Evolutionary conservation across 306 rosid genomes (phyloP).

Genomic region (Cucurbita ficifolia): DNA sequence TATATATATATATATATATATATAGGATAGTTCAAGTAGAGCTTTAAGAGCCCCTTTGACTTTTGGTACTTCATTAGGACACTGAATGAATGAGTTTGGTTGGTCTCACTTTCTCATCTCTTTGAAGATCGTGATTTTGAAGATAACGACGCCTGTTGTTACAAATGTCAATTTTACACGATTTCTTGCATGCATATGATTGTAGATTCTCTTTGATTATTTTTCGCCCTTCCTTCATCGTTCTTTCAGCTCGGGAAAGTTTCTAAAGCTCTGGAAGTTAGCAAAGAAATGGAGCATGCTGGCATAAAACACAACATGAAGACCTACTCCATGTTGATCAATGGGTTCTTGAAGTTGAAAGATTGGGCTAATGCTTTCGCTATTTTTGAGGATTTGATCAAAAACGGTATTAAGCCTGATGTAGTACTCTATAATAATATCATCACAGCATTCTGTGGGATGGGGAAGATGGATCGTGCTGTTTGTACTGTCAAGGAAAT

Average conservation of each 20-base stretch:
- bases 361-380: conserved; percentile 98
- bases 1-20: too few relatives aligned
- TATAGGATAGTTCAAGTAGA: background rate
- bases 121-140: background rate
- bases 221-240: background rate
- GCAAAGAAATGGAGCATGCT: conserved; percentile 53
- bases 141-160: background rate
- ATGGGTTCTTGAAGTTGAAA: conserved; percentile 75
- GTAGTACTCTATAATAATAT: conserved; percentile 78
- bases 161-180: background rate
- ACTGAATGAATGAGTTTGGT: background rate
- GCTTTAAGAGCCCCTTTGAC: background rate
- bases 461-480: conserved; percentile 93
- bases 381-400: conserved; percentile 60
- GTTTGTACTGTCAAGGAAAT: conserved; percentile 62
- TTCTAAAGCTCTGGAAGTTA: conserved; percentile 70
- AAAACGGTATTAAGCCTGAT: conserved; percentile 78
- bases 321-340: conserved; percentile 92
- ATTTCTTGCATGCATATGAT: background rate
- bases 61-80: background rate
- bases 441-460: conserved; percentile 77
- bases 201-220: background rate
- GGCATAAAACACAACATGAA: conserved; percentile 87
- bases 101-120: background rate
- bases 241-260: conserved; percentile 74